Base-by-base conservation (phyloP, 2,329 filamentous ascomycete species). In the Epichloe brachyelytri region DNA sequence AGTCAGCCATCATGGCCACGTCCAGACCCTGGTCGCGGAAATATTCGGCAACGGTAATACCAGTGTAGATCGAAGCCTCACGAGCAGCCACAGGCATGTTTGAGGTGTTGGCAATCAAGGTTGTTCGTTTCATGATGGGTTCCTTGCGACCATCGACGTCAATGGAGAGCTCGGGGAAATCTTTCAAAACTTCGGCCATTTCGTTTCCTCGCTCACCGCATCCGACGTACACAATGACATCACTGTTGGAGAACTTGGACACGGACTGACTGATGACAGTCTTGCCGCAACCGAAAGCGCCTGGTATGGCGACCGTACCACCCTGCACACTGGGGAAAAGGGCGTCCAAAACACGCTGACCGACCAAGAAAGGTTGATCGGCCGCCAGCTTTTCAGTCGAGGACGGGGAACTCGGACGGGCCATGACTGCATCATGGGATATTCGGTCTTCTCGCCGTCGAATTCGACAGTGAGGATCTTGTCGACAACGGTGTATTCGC, bases 1-100 rank as follows among this genome's bases (percentile, higher is more conserved):
- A 97, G 71, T 98, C 93, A 57, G 93, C 93, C 93, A 98, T 98
- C 93, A 98, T 98, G 62, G 93, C 91, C 39, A 98, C 93, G 67
- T 95, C 80, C 71, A 97, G 91, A 57, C 93, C 93, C 71, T 95
- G 88, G 65, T 98, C 93, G 59, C 93, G 80, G 76, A 97, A 97
- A 64, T 98, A 98, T 67, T 98, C 93, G 41, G 88, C 87, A 0
- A 96, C 85, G 0, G 88, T 95, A 57, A 96, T 95, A 47, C 80
- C 93, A 3, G 93, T 98, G 73, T 98, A 98, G 67, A 98, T 98
- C 57, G 93, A 98, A 52, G 93, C 93, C 71, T 98, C 93, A 73
- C 93, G 88, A 55, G 93, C 93, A 57, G 93, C 93, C 64, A 98
- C 93, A 55, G 93, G 93, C 93, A 98, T 98, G 78, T 98, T 98